A percentile compares a stretch with the other conserved stretches of the same genome.
Evolutionary conservation across 1,139 yeast species (phyloP).

Genomic region (Hyphopichia buzzinii): DNA sequence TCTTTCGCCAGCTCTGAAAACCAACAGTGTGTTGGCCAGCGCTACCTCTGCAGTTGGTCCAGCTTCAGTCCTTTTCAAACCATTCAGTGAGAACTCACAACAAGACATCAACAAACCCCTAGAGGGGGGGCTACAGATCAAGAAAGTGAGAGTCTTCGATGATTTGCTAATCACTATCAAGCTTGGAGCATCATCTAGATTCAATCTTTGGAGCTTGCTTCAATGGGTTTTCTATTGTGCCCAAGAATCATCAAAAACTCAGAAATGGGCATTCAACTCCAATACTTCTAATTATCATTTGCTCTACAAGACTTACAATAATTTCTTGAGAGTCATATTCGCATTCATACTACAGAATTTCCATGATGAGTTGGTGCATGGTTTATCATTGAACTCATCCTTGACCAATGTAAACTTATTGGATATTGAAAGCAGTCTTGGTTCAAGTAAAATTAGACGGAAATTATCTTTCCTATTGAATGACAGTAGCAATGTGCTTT

Average conservation of each 20-base stretch:
- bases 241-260: slow-evolving; percentile 20
- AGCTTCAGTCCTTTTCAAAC: slow-evolving; percentile 2
- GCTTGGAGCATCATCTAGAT: slow-evolving; percentile 17
- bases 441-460: not conserved
- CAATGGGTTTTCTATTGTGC: slow-evolving; percentile 40
- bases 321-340: slow-evolving; percentile 19
- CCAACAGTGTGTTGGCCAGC: not conserved
- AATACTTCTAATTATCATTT: slow-evolving; percentile 19
- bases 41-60: slow-evolving; percentile 4
- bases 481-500: not conserved
- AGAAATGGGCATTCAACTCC: slow-evolving; percentile 15
- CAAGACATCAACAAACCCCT: not conserved
- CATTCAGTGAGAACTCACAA: not conserved
- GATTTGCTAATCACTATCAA: slow-evolving; percentile 23
- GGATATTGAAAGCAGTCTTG: not conserved
- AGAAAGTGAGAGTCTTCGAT: slow-evolving; percentile 26
- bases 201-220: slow-evolving; percentile 30
- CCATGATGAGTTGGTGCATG: slow-evolving; percentile 11
- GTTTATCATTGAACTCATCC: no score
- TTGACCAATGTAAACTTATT: not conserved
- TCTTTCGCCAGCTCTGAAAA: slow-evolving; percentile 2
- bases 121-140: not conserved
- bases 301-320: slow-evolving; percentile 21
- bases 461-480: not conserved
- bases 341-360: slow-evolving; percentile 21